Base-by-base conservation (phyloP, 2,329 filamentous ascomycete genomes). In the Xylaria sp. region DNA sequence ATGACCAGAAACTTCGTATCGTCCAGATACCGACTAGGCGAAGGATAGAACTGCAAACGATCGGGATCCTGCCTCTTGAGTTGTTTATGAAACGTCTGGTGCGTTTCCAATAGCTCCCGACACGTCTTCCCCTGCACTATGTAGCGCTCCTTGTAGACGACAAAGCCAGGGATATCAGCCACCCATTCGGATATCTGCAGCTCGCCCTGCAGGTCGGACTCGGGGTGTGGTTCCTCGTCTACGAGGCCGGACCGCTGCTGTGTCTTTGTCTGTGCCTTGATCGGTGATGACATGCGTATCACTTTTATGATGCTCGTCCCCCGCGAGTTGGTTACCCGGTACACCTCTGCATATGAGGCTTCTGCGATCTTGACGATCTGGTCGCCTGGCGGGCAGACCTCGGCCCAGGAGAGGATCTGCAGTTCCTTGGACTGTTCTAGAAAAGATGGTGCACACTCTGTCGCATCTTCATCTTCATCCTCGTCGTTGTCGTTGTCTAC, bases 251-350 rank as follows among this genome's bases (percentile, higher is more conserved):
- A 77, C 35, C 75, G 76, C 57, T 80, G 73, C 69, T 86, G 83
- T 0, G 80, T 72, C 60, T 83, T 84, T 6, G 83, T 85, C 66
- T 84, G 81, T 0, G 80, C 68, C 61, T 80, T 83, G 60, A 86
- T 82, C 3, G 82, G 81, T 0, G 83, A 85, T 9, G 79, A 72
- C 8, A 88, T 76, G 1, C 84, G 79, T 59, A 87, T 84, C 18
- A 83, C 80, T 65, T 88, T 88, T 72, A 88, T 83, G 67, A 88
- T 86, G 69, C 83, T 86, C 30, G 81, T 84, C 7, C 83, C 84
- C 13, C 79, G 76, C 50, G 78, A 75, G 67, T 85, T 87, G 52
- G 76, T 81, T 64, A 87, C 78, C 8, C 83, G 82, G 66, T 87
- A 88, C 8, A 88, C 83, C 68, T 88, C 85, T 4, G 85, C 84